Percentiles rank a stretch among this genome's conserved stretches.
Conservation (phyloP, 2,329 filamentous ascomycete species). For the Colletotrichum sansevieriae region DNA sequence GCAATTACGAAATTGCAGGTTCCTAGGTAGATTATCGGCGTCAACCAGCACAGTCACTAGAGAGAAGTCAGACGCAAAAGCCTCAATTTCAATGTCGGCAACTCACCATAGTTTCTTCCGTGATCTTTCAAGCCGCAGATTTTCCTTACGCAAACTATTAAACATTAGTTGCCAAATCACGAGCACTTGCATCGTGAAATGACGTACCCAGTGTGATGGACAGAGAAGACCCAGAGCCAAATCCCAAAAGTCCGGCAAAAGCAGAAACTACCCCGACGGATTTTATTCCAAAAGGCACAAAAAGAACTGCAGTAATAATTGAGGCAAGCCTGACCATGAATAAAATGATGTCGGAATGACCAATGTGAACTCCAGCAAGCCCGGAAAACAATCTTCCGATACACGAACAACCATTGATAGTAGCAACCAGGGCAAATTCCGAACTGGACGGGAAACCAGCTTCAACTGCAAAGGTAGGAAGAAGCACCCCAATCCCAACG, state of each 20-base stretch:
- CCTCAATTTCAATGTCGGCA: too few relatives aligned
- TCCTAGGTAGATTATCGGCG: not conserved
- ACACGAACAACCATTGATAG: constrained; percentile 59
- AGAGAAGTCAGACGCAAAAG: too few relatives aligned
- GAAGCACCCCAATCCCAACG: constrained; percentile 59
- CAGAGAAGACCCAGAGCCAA: constrained; percentile 62
- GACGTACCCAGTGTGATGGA: constrained; percentile 52
- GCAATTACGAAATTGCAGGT: constrained; percentile 9
- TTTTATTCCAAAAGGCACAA: constrained; percentile 59
- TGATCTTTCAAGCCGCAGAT: constrained; percentile 61
- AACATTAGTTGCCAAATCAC: not conserved
- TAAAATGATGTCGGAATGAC: constrained; percentile 58
- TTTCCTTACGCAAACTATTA: constrained; percentile 59
- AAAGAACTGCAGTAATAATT: constrained; percentile 56
- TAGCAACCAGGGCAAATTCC: constrained; percentile 59
- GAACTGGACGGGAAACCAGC: constrained; percentile 52
- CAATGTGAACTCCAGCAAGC: constrained; percentile 56
- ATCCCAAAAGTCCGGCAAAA: constrained; percentile 61
- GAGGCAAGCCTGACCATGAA: constrained; percentile 27
- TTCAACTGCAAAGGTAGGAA: constrained; percentile 59
- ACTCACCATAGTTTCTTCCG: constrained; percentile 43
- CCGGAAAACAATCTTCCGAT: constrained; percentile 60
- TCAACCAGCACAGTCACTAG: not conserved
- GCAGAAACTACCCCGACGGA: constrained; percentile 55
- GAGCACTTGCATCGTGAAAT: not conserved